A percentile compares a stretch with the other conserved stretches of the same genome.
These are phyloP conservation scores for Sphaerulina populicola DNA, from an alignment of 2,329 filamentous ascomycete genomes.

Conservation along the genomic window DNA sequence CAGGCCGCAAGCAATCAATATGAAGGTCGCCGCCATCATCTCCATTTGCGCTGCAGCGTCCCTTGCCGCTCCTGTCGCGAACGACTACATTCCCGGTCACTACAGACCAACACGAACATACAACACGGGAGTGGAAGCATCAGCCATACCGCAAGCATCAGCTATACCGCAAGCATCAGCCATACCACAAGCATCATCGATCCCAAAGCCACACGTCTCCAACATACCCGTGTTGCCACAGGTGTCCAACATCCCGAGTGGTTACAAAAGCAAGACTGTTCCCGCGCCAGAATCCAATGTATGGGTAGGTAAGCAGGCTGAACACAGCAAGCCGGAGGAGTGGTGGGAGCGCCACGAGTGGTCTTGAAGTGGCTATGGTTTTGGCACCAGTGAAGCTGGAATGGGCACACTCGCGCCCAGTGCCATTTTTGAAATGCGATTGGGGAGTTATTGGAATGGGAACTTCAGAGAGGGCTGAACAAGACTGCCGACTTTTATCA, in stretches of 20 bases:
- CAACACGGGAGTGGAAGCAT: background rate
- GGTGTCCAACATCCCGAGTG: background rate
- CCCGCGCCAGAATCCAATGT: background rate
- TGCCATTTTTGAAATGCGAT: background rate
- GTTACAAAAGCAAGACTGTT: background rate
- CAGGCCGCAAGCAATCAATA: background rate
- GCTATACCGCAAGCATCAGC: background rate
- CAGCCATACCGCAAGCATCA: background rate
- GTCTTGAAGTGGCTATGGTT: background rate
- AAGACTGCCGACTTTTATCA: background rate
- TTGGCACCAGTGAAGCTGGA: background rate
- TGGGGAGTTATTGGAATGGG: background rate
- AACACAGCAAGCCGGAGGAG: background rate
- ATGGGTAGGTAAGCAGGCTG: background rate
- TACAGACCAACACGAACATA: background rate
- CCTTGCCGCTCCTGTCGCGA: background rate
- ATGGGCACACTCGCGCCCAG: background rate
- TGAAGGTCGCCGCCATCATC: background rate
- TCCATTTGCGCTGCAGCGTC: background rate
- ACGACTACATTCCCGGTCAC: background rate
- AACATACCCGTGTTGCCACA: background rate
- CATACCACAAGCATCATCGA: background rate
- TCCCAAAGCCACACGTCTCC: background rate
- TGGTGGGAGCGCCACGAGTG: background rate
- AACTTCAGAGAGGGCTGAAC: background rate